Conservation (phyloP, 192 early-diverging fungal species). For the Coemansia sp. region DNA sequence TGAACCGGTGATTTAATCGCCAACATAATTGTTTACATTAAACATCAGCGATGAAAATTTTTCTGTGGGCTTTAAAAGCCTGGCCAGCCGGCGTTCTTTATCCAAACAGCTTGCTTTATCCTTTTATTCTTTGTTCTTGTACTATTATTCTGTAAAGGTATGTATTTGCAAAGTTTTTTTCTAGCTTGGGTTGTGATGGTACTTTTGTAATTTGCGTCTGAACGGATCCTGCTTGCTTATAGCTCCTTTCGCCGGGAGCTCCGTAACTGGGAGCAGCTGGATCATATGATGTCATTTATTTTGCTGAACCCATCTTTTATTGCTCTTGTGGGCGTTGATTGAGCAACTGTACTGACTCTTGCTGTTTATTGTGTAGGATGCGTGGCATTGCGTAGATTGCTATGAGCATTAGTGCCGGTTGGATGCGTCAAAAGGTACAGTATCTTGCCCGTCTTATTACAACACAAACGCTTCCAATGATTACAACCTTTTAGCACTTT, state of each 20-base stretch:
- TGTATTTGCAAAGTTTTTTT: not conserved
- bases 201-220: slow-evolving; percentile 58
- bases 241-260: slow-evolving; percentile 53
- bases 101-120: slow-evolving; percentile 4
- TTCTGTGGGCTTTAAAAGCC: slow-evolving; percentile 1
- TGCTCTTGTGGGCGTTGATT: not conserved
- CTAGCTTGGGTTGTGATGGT: slow-evolving; percentile 36
- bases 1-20: not conserved
- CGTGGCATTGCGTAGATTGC: no score
- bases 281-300: slow-evolving; percentile 41
- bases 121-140: not conserved
- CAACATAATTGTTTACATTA: not conserved
- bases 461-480: not conserved
- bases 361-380: no score
- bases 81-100: not conserved
- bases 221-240: slow-evolving; percentile 21
- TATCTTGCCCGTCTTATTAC: not conserved
- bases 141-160: slow-evolving; percentile 11
- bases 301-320: slow-evolving; percentile 29
- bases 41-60: not conserved
- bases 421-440: not conserved
- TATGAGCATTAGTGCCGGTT: no score
- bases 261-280: slow-evolving; percentile 17
- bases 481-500: slow-evolving; percentile 9
- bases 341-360: no score